Evolutionary conservation across 1,284 basidiomycete species (phyloP).

Genomic region (Ganoderma sinense): DNA sequence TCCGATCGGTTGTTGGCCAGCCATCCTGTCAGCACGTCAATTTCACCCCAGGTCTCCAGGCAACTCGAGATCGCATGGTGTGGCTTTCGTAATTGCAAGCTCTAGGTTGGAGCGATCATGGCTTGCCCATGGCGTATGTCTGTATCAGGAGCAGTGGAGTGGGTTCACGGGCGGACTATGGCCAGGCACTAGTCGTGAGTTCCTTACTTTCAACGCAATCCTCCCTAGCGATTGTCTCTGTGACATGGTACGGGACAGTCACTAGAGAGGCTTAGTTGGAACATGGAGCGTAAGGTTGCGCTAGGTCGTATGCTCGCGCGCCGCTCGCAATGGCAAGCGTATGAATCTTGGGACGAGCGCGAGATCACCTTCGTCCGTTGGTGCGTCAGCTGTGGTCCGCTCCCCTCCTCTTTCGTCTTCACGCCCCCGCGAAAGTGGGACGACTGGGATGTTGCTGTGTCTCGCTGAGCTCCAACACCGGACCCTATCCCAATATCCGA

Average conservation of each 20-base stretch:
- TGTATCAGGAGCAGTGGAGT: background rate
- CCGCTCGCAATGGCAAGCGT: background rate
- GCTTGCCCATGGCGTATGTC: background rate
- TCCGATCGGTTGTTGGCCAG: background rate
- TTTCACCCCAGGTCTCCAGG: background rate
- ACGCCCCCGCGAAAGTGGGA: background rate
- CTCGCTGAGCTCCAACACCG: background rate
- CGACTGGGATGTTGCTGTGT: background rate
- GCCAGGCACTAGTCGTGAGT: background rate
- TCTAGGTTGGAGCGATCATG: background rate
- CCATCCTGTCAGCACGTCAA: background rate
- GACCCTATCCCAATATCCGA: background rate
- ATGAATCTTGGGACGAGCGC: background rate
- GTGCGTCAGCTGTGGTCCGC: background rate
- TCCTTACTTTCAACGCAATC: constrained; percentile 4
- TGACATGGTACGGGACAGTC: background rate
- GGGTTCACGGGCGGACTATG: background rate
- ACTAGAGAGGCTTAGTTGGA: background rate
- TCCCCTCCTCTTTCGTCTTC: background rate
- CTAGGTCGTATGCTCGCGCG: background rate
- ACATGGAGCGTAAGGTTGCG: background rate
- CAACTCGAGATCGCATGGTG: background rate
- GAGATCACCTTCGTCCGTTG: background rate
- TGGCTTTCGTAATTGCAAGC: background rate
- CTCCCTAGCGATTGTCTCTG: background rate